Evolutionary conservation across 2,329 filamentous ascomycete genomes (phyloP), one percentile per base, ranked within the genome.

Genomic region (Fusarium multiceps): DNA sequence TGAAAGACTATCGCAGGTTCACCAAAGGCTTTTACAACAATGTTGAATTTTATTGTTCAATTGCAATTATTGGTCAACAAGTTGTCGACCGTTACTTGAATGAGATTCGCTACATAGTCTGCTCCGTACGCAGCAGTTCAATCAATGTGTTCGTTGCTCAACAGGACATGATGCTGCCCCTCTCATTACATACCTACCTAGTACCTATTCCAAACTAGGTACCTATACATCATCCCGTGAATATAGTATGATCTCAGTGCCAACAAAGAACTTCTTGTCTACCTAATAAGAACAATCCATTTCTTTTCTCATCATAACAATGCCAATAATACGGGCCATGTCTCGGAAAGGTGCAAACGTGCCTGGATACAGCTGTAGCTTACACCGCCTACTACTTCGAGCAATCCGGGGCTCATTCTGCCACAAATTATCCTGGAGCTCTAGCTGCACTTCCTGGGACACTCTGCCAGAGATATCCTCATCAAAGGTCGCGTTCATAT

Each of bases 341-440:
- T 41, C 21, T 47, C 42, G 21, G 43, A n/a, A 49, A 21, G 21
- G 18, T 20, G 27, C 28, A 20, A 20, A 56, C 34, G 21, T 34
- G 20, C 30, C 13, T 56, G 23, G 7, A 20, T n/a, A 20, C n/a
- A 21, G 25, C 7, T 25, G 34, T 37, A 30, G 7, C 12, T 13
- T 28, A 51, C 55, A 70, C 68, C 68, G 68, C 68, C 48, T 70
- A 57, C 68, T 23, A 37, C 20, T 41, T 55, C 21, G 21, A n/a
- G 42, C 43, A 46, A 47, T 30, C 6, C 13, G 16, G 27, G 55
- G 41, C 43, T 30, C 27, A 48, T 70, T 71, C 59, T 70, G 68
- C 67, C 67, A 43, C 20, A 55, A 54, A 63, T 68, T 67, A 56
- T 68, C 41, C 48, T 50, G 45, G 37, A 68, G 63, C 68, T 70